Conservation (phyloP, 129 eudicot species). For the carrot (Daucus carota) region DH1_v3.0 NC_030388.2:12331501-12332000, state of each 20-base stretch:
- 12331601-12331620: constrained; percentile 92
- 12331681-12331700: constrained; percentile 77
- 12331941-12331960: constrained; percentile 84
- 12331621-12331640: constrained; percentile 64
- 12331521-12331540: not conserved
- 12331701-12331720: constrained; percentile 9
- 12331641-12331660: constrained; percentile 85
- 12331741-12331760: constrained; percentile 63
- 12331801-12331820: constrained; percentile 5
- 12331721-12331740: constrained; percentile 44
- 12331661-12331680: constrained; percentile 96
- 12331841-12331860: constrained; percentile 49
- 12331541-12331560: constrained; percentile 34
- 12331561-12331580: constrained; percentile 94
- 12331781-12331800: constrained; percentile 16
- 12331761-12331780: constrained; percentile 60
- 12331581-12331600: constrained; percentile 96
- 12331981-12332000: constrained; percentile 46
- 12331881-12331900: constrained; percentile 70
- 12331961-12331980: constrained; percentile 61
- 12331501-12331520: not conserved
- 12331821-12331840: not conserved
- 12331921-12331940: constrained; percentile 82
- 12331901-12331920: constrained; percentile 82
- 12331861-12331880: constrained; percentile 95